Evolutionary conservation across 768 basidiomycete species (phyloP).

Genomic region (Tulasnella sp.): DNA sequence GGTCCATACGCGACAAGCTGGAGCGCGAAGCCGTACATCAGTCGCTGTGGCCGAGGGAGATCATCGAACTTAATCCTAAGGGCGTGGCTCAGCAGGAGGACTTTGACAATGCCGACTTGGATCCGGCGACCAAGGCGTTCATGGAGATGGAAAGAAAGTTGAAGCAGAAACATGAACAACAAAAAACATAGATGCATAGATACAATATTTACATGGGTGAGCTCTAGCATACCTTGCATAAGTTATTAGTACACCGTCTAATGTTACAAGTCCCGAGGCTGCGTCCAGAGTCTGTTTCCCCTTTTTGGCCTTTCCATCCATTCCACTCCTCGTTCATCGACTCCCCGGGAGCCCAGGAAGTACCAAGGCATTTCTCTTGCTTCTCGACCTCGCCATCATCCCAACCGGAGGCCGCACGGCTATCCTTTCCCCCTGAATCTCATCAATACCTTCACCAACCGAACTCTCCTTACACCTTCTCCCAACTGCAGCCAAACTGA

Average conservation of each 20-base stretch:
- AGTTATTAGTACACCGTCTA: background rate
- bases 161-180: constrained; percentile 22
- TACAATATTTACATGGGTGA: background rate
- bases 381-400: background rate
- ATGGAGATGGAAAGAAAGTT: constrained; percentile 17
- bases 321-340: background rate
- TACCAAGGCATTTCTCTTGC: background rate
- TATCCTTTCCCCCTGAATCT: background rate
- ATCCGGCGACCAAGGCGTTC: constrained; percentile 22
- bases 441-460: background rate
- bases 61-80: background rate
- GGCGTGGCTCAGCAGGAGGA: background rate
- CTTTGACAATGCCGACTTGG: constrained; percentile 11
- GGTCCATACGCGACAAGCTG: constrained; percentile 15
- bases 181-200: background rate
- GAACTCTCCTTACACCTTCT: constrained; percentile 1
- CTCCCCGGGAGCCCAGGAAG: background rate
- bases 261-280: background rate
- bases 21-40: background rate
- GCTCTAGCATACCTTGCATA: background rate
- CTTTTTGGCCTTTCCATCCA: background rate
- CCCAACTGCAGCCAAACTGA: background rate
- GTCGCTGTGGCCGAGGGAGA: constrained; percentile 11
- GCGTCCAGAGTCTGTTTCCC: background rate
- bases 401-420: background rate